These are phyloP conservation scores for Candida pseudofarinosa DNA, from an alignment of 805 yeast genomes.

Conservation along the genomic window DNA sequence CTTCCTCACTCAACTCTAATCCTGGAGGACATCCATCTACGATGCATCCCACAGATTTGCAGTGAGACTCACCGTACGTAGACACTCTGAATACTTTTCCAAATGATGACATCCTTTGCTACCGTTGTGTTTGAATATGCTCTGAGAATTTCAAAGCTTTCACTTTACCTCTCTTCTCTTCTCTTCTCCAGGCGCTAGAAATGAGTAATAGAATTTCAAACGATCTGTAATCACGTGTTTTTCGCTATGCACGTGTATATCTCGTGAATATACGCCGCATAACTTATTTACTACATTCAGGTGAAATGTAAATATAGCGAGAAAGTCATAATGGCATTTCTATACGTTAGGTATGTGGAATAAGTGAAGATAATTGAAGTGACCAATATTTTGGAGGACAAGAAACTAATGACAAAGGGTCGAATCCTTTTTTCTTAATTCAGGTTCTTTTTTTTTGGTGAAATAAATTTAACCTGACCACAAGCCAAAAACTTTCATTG, in stretches of 20 bases:
- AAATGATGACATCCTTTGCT: slow-evolving; percentile 35
- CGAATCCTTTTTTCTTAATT: too few relatives aligned
- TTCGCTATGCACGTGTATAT: background rate
- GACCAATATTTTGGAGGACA: background rate
- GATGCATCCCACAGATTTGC: slow-evolving; percentile 95
- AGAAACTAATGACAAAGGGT: background rate
- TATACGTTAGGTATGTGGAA: too few relatives aligned
- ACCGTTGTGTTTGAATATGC: background rate
- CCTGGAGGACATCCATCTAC: slow-evolving; percentile 99
- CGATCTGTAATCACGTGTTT: background rate
- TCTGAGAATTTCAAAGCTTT: too few relatives aligned
- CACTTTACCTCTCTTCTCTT: background rate
- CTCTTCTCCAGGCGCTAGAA: background rate
- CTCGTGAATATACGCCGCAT: background rate
- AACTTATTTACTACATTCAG: background rate
- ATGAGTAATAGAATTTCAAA: slow-evolving; percentile 5
- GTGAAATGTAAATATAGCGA: slow-evolving; percentile 1
- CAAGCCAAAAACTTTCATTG: too few relatives aligned
- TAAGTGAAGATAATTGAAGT: too few relatives aligned
- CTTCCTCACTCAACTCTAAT: slow-evolving; percentile 74
- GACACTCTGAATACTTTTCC: slow-evolving; percentile 60
- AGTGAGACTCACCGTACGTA: slow-evolving; percentile 97
- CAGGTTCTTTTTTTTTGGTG: too few relatives aligned
- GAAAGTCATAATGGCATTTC: too few relatives aligned
- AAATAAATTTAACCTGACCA: too few relatives aligned